Evolutionary conservation across 345 rosid species (phyloP).

Genomic region (Alliaria petiolata): DNA sequence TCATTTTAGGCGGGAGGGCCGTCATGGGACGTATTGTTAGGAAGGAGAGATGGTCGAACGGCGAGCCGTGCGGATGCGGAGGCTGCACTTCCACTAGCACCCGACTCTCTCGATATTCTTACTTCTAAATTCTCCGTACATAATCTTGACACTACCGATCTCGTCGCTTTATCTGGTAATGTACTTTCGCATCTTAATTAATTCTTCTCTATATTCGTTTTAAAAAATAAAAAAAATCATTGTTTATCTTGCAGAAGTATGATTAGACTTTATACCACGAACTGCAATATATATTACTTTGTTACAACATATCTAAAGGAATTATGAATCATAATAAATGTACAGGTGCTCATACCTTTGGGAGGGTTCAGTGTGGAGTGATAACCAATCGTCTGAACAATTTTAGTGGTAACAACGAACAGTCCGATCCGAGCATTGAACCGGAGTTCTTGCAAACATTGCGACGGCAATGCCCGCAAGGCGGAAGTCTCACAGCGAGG

Average conservation of each 20-base stretch:
- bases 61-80: slow-evolving; percentile 51
- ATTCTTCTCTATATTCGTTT: too few relatives aligned
- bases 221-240: too few relatives aligned
- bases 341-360: slow-evolving; percentile 61
- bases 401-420: slow-evolving; percentile 31
- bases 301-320: neutral
- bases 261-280: neutral
- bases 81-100: slow-evolving; percentile 50
- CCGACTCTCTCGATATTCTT: slow-evolving; percentile 39
- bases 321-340: neutral
- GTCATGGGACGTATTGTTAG: slow-evolving; percentile 55
- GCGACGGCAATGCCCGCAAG: slow-evolving; percentile 42
- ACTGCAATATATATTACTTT: neutral
- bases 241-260: neutral
- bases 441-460: slow-evolving; percentile 33
- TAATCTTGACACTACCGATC: slow-evolving; percentile 58
- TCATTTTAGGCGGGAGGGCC: slow-evolving; percentile 76
- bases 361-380: slow-evolving; percentile 53
- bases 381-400: slow-evolving; percentile 50
- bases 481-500: slow-evolving; percentile 35
- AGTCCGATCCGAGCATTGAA: slow-evolving; percentile 42
- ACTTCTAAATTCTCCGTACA: slow-evolving; percentile 52
- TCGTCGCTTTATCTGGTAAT: slow-evolving; percentile 69
- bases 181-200: neutral
- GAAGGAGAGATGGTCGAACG: slow-evolving; percentile 67